Conservation (phyloP, 768 basidiomycete species). For the Podaxis mareebaensis region DNA sequence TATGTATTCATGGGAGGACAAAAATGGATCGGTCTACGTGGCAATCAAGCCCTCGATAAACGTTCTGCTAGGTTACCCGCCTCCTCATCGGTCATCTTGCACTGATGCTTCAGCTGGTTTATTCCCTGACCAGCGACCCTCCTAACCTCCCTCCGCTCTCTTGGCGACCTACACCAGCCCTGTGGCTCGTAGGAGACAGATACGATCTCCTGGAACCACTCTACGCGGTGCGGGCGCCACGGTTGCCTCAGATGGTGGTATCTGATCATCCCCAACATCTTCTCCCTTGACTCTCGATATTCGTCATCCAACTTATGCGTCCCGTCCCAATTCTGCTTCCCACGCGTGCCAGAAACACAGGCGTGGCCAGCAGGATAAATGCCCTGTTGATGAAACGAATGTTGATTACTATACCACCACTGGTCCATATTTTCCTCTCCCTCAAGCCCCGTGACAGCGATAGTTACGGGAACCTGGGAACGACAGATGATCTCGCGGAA, state of each 20-base stretch:
- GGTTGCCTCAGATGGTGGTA: neutral
- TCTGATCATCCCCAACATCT: conserved; percentile 7
- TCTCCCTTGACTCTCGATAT: conserved; percentile 7
- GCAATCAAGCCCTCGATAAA: neutral
- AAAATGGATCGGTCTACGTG: neutral
- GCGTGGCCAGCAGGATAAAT: conserved; percentile 33
- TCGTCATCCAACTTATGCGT: conserved; percentile 11
- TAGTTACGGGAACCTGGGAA: conserved; percentile 35
- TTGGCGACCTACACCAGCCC: conserved; percentile 2
- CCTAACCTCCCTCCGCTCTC: conserved; percentile 1
- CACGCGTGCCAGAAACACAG: conserved; percentile 38
- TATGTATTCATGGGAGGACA: neutral
- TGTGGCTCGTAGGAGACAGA: neutral
- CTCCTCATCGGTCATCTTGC: neutral
- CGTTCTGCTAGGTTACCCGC: neutral
- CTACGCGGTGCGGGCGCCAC: neutral
- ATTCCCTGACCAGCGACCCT: neutral
- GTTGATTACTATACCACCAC: conserved; percentile 32
- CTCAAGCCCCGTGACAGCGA: conserved; percentile 42
- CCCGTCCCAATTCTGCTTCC: conserved; percentile 21
- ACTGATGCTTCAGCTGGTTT: neutral
- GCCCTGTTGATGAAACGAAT: conserved; percentile 27
- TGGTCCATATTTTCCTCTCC: conserved; percentile 27
- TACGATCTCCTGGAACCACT: conserved; percentile 6
- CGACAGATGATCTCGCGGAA: conserved; percentile 39